These are phyloP conservation scores for Dactylellina cionopaga DNA, from an alignment of 2,329 filamentous ascomycete genomes.

Conservation along the genomic window DNA sequence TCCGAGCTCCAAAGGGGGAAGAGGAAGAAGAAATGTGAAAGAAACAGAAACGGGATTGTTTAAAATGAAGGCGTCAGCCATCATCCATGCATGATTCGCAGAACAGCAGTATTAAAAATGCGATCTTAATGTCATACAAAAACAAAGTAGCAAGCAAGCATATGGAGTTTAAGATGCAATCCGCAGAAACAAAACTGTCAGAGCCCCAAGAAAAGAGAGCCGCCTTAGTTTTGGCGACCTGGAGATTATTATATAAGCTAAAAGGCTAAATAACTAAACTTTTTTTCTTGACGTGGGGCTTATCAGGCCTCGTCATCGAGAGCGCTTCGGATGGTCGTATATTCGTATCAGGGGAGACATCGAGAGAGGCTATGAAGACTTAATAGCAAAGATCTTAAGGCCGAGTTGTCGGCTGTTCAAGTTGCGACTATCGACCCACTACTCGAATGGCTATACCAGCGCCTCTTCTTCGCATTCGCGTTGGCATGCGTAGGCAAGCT, in stretches of 20 bases:
- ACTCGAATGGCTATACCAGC: background rate
- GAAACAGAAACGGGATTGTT: no score
- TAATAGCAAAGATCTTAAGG: background rate
- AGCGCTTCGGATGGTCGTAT: no score
- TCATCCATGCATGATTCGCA: constrained; percentile 7
- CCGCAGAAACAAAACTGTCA: no score
- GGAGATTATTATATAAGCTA: constrained; percentile 16
- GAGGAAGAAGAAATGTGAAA: constrained; percentile 1
- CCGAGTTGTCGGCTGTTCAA: background rate
- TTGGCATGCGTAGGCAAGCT: constrained; percentile 22
- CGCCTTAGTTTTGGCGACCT: background rate
- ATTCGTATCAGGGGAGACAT: no score
- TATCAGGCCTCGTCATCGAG: constrained; percentile 35
- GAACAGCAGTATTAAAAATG: constrained; percentile 9
- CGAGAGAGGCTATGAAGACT: background rate
- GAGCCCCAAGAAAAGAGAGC: background rate
- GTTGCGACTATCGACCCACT: background rate
- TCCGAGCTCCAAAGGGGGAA: constrained; percentile 32
- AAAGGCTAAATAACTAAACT: background rate
- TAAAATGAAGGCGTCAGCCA: constrained; percentile 25
- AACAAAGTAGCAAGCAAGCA: no score
- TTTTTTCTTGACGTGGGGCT: constrained; percentile 42
- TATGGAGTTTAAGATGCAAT: no score
- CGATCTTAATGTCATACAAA: no score
- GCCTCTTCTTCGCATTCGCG: constrained; percentile 1